These are phyloP conservation scores for Saraca asoca DNA, from an alignment of 331 rosid species.

Conservation along the genomic window DNA sequence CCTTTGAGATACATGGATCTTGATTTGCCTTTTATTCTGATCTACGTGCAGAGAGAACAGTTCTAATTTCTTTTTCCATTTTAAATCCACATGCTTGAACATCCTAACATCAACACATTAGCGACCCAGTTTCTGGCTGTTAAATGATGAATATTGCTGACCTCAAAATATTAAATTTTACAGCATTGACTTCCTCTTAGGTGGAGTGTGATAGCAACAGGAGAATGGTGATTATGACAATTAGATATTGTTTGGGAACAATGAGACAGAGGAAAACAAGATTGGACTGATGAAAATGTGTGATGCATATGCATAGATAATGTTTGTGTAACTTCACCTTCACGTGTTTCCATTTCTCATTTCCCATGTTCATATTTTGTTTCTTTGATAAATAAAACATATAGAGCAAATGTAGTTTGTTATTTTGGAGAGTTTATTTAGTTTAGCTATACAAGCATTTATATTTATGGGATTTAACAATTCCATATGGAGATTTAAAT, in stretches of 20 bases:
- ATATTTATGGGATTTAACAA: background rate
- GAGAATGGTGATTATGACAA: background rate
- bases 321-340: background rate
- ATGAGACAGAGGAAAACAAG: constrained; percentile 17
- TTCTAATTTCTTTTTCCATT: background rate
- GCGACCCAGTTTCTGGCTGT: background rate
- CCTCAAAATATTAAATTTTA: background rate
- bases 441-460: background rate
- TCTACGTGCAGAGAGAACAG: no score
- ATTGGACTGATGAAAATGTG: background rate
- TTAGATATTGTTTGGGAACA: background rate
- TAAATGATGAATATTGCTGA: background rate
- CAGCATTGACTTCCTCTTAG: background rate
- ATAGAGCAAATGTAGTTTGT: background rate
- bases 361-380: background rate
- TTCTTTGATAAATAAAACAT: background rate
- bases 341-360: background rate
- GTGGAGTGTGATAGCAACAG: background rate
- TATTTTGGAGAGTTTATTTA: background rate
- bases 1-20: no score
- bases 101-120: background rate
- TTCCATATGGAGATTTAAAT: background rate
- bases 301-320: background rate
- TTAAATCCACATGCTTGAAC: background rate
- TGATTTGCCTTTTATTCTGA: no score